Base-by-base conservation (phyloP, 345 rosid genomes). In the Gossypium longicalyx region DNA sequence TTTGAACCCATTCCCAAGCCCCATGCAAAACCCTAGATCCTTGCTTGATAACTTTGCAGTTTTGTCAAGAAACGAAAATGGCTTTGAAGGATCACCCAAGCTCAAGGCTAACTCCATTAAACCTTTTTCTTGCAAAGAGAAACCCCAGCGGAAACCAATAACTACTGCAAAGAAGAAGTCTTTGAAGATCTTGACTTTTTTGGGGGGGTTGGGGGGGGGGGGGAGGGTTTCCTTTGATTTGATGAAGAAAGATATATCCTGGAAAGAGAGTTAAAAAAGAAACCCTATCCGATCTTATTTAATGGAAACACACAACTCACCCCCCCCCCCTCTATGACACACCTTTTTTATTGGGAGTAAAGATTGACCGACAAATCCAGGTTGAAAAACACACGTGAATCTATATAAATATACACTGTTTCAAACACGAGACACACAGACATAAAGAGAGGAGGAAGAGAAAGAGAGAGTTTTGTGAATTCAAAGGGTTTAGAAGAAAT, bases 21-120 rank as follows among this genome's bases (percentile, higher is more conserved):
- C 95, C 86, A 89, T 87, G 84, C 87, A 83, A 80, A 92, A 91
- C 70, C 88, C 91, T 67, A 86, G 83, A 81, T 87, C 91, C 59
- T 82, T 85, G 67, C 73, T 66, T 0, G 85, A 70, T 10, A 86
- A 47, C 67, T 82, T 85, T 1, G 86, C 73, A 44, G 80, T 73
- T 65, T 84, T 84, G 76, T 85, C 91, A 9, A 89, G 76, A 79
- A 91, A 94, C 56, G 86, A 78, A 77, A 90, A 87, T 9, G 91
- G 79, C 78, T 86, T 91, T 1, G 91, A 86, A 57, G 89, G 45
- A 68, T 90, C 94, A 2, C 99, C 99, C 34, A 95, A 77, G 77
- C 91, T 93, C 85, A 95, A 79, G 66, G 94, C 98, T 8, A 95
- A 85, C 83, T 95, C 97, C 99, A 95, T 95, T 7, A 25, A 8